A percentile compares a stretch with the other conserved stretches of the same genome.
These are phyloP conservation scores for Parachlorella kessleri DNA, from an alignment of 139 green algal genomes.

Conservation along the genomic window DNA sequence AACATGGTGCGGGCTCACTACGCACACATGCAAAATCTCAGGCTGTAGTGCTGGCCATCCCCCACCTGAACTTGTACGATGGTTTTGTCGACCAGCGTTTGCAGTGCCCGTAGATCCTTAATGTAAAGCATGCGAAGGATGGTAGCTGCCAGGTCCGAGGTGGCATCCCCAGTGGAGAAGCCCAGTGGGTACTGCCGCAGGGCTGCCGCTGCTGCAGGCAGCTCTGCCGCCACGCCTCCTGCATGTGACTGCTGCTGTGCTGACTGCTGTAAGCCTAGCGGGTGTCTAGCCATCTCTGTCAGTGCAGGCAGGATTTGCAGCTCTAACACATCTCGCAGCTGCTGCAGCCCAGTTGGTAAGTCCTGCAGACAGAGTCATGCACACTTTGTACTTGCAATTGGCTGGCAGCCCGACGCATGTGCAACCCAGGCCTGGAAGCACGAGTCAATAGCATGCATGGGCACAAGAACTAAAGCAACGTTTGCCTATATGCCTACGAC, in stretches of 20 bases:
- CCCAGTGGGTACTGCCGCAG: constrained; percentile 32
- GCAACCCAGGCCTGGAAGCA: no score
- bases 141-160: constrained; percentile 49
- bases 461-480: no score
- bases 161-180: constrained; percentile 45
- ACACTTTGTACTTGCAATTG: no score
- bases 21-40: background rate
- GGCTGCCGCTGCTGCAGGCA: constrained; percentile 21
- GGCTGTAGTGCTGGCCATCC: background rate
- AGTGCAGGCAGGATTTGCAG: constrained; percentile 26
- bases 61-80: constrained; percentile 52
- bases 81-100: constrained; percentile 49
- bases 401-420: no score
- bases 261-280: no score
- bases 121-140: constrained; percentile 74
- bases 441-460: no score
- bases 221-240: background rate
- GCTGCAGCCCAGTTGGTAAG: background rate
- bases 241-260: no score
- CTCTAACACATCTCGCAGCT: constrained; percentile 17
- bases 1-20: background rate
- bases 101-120: constrained; percentile 59
- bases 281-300: constrained; percentile 17
- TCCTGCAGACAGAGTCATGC: background rate
- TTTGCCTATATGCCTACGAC: no score